A percentile compares a stretch with the other conserved stretches of the same genome.
phyloP scores from a whole-genome alignment of 2,329 filamentous ascomycete genomes.

The Ambrosiella xylebori region DNA sequence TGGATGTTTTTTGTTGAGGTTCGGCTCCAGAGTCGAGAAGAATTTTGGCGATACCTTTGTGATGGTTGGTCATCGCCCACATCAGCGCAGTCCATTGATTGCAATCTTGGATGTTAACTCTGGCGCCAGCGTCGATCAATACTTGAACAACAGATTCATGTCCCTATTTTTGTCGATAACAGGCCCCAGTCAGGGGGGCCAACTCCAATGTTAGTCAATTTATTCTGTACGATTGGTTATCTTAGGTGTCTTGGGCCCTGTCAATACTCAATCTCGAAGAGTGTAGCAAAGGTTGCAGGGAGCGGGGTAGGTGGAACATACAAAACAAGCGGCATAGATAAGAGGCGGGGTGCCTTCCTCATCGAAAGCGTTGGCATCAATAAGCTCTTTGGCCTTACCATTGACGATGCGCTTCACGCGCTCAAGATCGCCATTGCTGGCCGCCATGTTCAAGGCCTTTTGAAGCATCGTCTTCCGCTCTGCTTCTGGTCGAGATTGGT shows the following conservation, averaged over 20 bases:
- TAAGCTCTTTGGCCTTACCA: constrained; percentile 54
- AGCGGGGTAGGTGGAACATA: constrained; percentile 25
- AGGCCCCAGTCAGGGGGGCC: constrained; percentile 12
- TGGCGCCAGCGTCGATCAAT: constrained; percentile 68
- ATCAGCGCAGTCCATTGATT: constrained; percentile 97
- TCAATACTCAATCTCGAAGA: background rate
- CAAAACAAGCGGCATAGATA: constrained; percentile 97
- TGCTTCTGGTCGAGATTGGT: constrained; percentile 52
- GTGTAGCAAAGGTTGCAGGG: background rate
- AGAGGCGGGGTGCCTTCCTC: constrained; percentile 91
- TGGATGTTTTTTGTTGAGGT: constrained; percentile 88
- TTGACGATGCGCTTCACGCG: constrained; percentile 60
- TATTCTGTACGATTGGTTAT: no score
- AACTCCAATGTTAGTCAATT: background rate
- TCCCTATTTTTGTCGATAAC: constrained; percentile 33
- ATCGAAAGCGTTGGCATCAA: constrained; percentile 77
- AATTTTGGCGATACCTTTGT: constrained; percentile 88
- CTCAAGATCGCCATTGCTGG: constrained; percentile 83
- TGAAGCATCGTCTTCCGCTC: constrained; percentile 74
- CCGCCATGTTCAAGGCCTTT: constrained; percentile 80
- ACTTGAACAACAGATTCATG: constrained; percentile 77
- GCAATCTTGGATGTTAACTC: constrained; percentile 83
- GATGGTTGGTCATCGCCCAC: constrained; percentile 99
- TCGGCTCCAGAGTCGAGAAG: constrained; percentile 86
- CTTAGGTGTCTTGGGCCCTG: background rate